Conservation (phyloP, 345 rosid species). For the Citrus maxima region DNA sequence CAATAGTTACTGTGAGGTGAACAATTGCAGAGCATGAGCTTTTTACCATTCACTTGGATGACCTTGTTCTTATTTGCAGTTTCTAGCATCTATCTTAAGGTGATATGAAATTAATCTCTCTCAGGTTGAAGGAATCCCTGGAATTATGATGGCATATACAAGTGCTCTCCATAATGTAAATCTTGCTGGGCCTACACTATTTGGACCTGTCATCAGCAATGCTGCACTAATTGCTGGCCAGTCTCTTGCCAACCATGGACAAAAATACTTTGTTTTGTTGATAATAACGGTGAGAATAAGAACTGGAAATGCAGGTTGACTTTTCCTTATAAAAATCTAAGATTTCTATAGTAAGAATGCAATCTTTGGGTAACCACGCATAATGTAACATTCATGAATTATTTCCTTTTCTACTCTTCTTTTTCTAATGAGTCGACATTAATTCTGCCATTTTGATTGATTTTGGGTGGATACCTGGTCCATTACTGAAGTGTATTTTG, state of each 20-base stretch:
- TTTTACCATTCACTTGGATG: background rate
- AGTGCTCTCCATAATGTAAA: slow-evolving; percentile 85
- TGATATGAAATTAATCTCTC: slow-evolving; percentile 1
- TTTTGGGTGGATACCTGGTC: no score
- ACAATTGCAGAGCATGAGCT: background rate
- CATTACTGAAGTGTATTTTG: no score
- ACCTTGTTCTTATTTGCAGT: slow-evolving; percentile 6
- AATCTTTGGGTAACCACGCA: background rate
- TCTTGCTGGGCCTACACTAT: slow-evolving; percentile 94
- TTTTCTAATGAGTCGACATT: background rate
- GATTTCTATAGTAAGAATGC: background rate
- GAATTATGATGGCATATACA: slow-evolving; percentile 76
- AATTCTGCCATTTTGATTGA: background rate
- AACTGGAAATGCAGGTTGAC: background rate
- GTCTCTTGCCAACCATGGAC: slow-evolving; percentile 59
- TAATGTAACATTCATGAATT: background rate
- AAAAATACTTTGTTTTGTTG: slow-evolving; percentile 68
- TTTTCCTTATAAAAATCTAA: background rate
- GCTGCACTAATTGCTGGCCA: slow-evolving; percentile 75
- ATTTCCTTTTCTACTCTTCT: background rate
- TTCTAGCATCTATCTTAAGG: slow-evolving; percentile 4
- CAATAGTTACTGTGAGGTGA: slow-evolving; percentile 73
- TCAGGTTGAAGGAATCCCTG: slow-evolving; percentile 92
- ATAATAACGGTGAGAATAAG: slow-evolving; percentile 75
- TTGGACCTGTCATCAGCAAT: slow-evolving; percentile 74